Evolutionary conservation across 2,329 filamentous ascomycete genomes (phyloP).

Genomic region (Sporothrix pallida): DNA sequence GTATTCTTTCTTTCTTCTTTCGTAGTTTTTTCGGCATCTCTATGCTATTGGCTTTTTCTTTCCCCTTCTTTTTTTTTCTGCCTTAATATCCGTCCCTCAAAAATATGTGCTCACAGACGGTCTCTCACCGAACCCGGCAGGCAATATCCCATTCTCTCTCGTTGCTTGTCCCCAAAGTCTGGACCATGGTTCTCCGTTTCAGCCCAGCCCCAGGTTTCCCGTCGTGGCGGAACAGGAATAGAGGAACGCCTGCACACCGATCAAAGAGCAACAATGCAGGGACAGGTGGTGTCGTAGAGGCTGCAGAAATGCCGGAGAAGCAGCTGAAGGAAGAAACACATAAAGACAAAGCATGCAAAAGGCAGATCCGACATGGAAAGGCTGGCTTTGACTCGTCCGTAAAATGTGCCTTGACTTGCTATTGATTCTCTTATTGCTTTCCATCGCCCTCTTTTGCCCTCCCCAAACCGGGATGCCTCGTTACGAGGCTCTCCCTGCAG

Average conservation of each 20-base stretch:
- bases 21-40: background rate
- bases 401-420: background rate
- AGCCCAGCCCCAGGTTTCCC: conserved; percentile 25
- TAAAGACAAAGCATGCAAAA: background rate
- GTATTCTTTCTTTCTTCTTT: background rate
- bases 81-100: background rate
- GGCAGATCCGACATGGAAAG: conserved; percentile 17
- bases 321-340: background rate
- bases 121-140: conserved; percentile 6
- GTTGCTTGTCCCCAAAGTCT: background rate
- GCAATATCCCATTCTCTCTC: background rate
- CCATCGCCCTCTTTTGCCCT: background rate
- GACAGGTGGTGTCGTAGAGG: background rate
- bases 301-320: background rate
- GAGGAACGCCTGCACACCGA: conserved; percentile 12
- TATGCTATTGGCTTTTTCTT: background rate
- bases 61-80: background rate
- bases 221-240: background rate
- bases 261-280: conserved; percentile 26
- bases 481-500: conserved; percentile 10
- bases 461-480: conserved; percentile 24
- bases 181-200: conserved; percentile 25
- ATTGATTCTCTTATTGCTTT: background rate
- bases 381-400: background rate
- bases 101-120: background rate